A percentile compares a stretch with the other conserved stretches of the same genome.
These are phyloP conservation scores for Cetraspora pellucida DNA, from an alignment of 192 early-diverging fungal genomes.

Conservation along the genomic window DNA sequence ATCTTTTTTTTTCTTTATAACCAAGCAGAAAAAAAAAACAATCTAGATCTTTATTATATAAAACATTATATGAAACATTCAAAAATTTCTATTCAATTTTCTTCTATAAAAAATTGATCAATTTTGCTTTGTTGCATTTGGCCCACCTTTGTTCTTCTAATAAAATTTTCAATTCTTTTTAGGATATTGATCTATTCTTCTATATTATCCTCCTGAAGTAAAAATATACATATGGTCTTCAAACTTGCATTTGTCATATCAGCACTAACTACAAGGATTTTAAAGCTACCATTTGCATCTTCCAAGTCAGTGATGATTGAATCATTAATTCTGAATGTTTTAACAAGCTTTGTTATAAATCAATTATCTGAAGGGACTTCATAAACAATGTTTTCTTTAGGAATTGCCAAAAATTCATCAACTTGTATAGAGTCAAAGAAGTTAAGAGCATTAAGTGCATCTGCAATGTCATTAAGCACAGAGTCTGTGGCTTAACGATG, in stretches of 20 bases:
- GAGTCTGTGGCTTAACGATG: not conserved
- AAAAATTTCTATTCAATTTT: too few relatives aligned
- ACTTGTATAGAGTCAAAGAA: not conserved
- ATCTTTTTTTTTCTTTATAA: too few relatives aligned
- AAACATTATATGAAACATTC: too few relatives aligned
- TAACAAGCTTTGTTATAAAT: constrained; percentile 17
- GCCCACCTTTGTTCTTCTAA: too few relatives aligned
- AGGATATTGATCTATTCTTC: not conserved
- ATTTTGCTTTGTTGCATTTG: too few relatives aligned
- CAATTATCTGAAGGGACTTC: constrained; percentile 24
- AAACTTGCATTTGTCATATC: constrained; percentile 11
- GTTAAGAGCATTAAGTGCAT: not conserved
- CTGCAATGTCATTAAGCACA: not conserved
- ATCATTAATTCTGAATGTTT: not conserved
- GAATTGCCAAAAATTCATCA: constrained; percentile 6
- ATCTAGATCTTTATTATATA: too few relatives aligned
- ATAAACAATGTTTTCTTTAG: too few relatives aligned
- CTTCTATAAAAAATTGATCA: too few relatives aligned
- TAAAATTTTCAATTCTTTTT: constrained; percentile 15
- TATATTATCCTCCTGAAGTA: constrained; percentile 26
- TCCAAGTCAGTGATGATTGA: not conserved
- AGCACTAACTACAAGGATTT: constrained; percentile 1
- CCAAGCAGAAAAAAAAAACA: too few relatives aligned
- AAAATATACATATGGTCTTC: constrained; percentile 5
- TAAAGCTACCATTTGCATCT: constrained; percentile 7